Conservation (phyloP, 768 basidiomycete genomes). For the Russula vinacea region DNA sequence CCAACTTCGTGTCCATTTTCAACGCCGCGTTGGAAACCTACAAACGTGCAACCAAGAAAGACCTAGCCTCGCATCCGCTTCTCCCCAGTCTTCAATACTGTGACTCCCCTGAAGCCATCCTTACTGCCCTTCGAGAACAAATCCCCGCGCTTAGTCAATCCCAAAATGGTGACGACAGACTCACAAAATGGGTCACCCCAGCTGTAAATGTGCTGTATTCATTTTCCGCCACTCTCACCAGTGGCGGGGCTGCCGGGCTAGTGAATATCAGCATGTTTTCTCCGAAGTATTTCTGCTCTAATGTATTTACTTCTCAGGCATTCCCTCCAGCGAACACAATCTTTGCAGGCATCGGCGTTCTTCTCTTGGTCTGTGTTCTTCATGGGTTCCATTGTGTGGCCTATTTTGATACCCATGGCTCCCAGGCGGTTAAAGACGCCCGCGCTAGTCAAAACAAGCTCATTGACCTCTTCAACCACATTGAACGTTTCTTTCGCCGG, state of each 20-base stretch:
- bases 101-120: background rate
- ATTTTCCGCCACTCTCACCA: no score
- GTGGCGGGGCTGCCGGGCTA: no score
- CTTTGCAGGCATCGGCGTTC: background rate
- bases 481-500: background rate
- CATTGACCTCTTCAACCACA: background rate
- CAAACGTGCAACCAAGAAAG: background rate
- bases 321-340: background rate
- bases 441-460: background rate
- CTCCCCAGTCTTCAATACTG: background rate
- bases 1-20: background rate
- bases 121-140: background rate
- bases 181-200: no score
- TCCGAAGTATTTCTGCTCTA: background rate
- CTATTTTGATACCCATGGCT: background rate
- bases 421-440: conserved; percentile 2
- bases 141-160: background rate
- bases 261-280: no score
- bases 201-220: no score
- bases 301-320: background rate
- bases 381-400: background rate
- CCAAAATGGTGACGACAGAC: background rate
- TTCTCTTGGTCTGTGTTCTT: background rate
- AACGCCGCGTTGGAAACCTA: background rate
- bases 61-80: background rate